phyloP scores from a whole-genome alignment of 805 yeast species.

The Candida nemodendra region DNA sequence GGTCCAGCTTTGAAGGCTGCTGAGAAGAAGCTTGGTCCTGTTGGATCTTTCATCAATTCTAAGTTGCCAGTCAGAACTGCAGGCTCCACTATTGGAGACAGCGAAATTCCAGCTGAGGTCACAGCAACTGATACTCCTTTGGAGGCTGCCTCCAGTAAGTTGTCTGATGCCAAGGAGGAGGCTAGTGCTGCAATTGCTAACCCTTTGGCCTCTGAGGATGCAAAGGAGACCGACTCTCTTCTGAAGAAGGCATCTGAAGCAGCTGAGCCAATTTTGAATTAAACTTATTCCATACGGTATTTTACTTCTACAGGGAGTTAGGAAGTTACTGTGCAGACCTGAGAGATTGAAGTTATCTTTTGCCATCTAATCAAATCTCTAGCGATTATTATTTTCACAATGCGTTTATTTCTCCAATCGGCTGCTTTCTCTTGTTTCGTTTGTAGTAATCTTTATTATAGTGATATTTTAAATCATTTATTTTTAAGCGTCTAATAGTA shows the following conservation, averaged over 20 bases:
- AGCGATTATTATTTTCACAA: neutral
- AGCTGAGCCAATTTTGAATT: too few relatives aligned
- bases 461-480: too few relatives aligned
- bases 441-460: neutral
- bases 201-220: neutral
- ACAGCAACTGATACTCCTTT: neutral
- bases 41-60: slow-evolving; percentile 55
- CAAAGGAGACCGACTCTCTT: neutral
- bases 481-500: too few relatives aligned
- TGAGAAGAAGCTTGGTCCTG: slow-evolving; percentile 64
- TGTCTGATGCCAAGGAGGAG: neutral
- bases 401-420: neutral
- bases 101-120: neutral
- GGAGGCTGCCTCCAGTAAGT: neutral
- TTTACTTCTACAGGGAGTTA: too few relatives aligned
- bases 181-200: neutral
- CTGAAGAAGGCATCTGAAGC: neutral
- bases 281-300: too few relatives aligned
- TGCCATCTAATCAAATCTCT: neutral
- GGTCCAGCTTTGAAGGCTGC: slow-evolving; percentile 59
- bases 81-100: slow-evolving; percentile 57
- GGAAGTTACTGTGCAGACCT: neutral
- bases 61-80: slow-evolving; percentile 68
- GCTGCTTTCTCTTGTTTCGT: neutral
- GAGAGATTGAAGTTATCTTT: neutral